Base-by-base conservation (phyloP, 208 protist genomes). In the Angomonas desouzai region DNA sequence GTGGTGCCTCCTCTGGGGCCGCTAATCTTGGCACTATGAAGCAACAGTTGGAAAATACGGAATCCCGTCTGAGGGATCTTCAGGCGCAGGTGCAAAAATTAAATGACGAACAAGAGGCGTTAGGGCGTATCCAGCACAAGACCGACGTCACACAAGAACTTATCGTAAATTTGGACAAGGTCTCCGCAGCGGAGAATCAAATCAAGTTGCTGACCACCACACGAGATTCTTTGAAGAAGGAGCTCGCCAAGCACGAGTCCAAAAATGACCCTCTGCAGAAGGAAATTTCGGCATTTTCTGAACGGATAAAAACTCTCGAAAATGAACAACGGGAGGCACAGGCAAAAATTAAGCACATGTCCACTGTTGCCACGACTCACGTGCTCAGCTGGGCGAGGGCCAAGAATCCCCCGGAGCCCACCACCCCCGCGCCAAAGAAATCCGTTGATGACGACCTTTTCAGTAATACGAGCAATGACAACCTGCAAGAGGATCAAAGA, bases 381-480 rank as follows among this genome's bases (percentile, higher is more conserved):
- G 84, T 84, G 27, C 70, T 94, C 20, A 80, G 78, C 38, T 94
- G 88, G 85, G 84, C 85, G 0, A 82, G 88, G 47, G 72, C 68
- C 58, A 94, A 91, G 68, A 91, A 94, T 68, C 82, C 84, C 22
- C 80, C 85, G 2, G 76, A 63, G 60, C 69, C 77, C 23, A 77
- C 83, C 23, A 16, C 67, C n/a, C 18, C 34, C 28, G 55, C 28
- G 25, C 38, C 48, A 10, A 11, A 64, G 20, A 13, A 23, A 36
- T 6, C 45, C 59, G 56, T 32, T 28, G 71, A 82, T 20, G 81
- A 88, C 61, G 75, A 85, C 43, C 75, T 88, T 36, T 82, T 88
- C 62, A 61, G 55, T 45, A 59, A 76, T 36, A 59, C 38, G 32
- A 70, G 48, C 47, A 53, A 63, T 6, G 33, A 64, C 6, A 38